Evolutionary conservation across 306 rosid species (phyloP), one percentile per base, ranked within the genome.

Genomic region (Sicyos edulis): DNA sequence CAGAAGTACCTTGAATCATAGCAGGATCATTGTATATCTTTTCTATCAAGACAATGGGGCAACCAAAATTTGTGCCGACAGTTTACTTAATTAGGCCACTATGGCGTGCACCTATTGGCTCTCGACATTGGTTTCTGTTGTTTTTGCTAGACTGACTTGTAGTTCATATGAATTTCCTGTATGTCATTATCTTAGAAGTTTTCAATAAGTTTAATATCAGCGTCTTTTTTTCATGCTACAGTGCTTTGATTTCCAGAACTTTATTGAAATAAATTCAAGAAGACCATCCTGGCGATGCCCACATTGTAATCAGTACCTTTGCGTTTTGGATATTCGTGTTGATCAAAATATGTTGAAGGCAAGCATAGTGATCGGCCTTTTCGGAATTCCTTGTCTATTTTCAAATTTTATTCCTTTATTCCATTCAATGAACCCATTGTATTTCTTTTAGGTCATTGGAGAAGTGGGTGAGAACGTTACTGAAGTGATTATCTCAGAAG

Each of bases 251-350:
- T 87, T 93, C 63, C 12, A 70, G 70, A 91, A 93, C 83, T 93
- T 60, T 71, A 40, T 87, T n/a, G 70, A 75, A 72, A 88, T 91
- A 68, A 93, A 91, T 87, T 77, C 83, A 54, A 88, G 86, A 83
- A 85, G 88, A 78, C 99, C 99, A 74, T 85, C 86, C 17, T 93
- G 97, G 99, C 91, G 97, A 82, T 93, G 99, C 80, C 99, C 99
- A 47, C 95, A 86, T 81, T 93, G 99, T 83, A 89, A 81, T 80
- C 97, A 87, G 81, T 50, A 1, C 76, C 87, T 93, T 65, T 82
- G 91, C 86, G 91, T 83, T 83, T 60, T 68, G 69, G 92, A 91
- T 70, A 82, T 93, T 73, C 84, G 91, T 68, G 78, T 87, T 37
- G 99, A 93, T 78, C 87, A 80, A 61, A 84, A 89, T 75, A 93